Base-by-base conservation (phyloP, 2,329 filamentous ascomycete genomes). In the Exophiala xenobiotica region DNA sequence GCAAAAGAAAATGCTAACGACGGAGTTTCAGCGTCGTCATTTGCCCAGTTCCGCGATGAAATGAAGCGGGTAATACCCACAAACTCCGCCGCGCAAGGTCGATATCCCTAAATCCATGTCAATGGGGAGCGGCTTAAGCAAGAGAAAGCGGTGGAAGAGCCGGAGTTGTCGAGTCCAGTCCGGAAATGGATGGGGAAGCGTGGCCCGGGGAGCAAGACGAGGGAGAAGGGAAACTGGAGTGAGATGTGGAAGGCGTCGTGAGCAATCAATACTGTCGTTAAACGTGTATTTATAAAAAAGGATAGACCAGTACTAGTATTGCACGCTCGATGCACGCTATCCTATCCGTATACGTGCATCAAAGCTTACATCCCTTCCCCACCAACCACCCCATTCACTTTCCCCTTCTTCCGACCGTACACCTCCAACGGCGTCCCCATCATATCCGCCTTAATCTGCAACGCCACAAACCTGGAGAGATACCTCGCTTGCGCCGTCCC, bases 401-500 rank as follows among this genome's bases (percentile, higher is more conserved):
- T n/a, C n/a, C n/a, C n/a, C n/a, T n/a, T n/a, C n/a, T n/a, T n/a
- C n/a, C n/a, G n/a, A n/a, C n/a, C n/a, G n/a, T 42, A 42, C 3
- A 42, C 39, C 3, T 16, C 8, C 20, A 63, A 49, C 12, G 53
- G 53, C 1, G 19, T 56, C 16, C 62, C 61, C 35, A 57, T 14
- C 3, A 61, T 40, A 31, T 46, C 45, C 2, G 65, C 70, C n/a
- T 42, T 42, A 20, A 42, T 42, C 5, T 23, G 20, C 7, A 42
- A 16, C 3, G 39, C 39, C n/a, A 42, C 4, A 26, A 24, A 42
- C 23, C 39, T 14, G 3, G 39, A 42, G 11, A 24, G 12, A 23
- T 23, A 42, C 19, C 39, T 24, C 11, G 57, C 4, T 67, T 53
- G 0, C 73, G 73, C 39, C 67, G 68, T 75, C 31, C 69, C 73